phyloP scores from a whole-genome alignment of 768 basidiomycete species.

The Pleurotus salmoneostramineus region DNA sequence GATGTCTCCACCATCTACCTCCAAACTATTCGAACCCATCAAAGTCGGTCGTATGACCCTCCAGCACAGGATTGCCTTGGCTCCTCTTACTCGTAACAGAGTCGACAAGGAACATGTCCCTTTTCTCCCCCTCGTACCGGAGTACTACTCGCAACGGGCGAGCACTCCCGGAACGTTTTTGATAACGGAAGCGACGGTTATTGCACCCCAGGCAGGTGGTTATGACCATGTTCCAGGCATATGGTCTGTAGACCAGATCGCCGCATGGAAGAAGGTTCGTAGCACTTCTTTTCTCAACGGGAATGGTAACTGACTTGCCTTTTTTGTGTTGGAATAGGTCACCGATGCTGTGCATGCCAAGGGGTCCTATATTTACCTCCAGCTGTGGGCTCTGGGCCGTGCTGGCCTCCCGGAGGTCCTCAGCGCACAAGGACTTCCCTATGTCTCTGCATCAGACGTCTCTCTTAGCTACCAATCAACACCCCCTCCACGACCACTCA shows the following conservation, averaged over 20 bases:
- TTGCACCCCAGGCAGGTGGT: constrained; percentile 23
- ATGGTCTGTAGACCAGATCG: constrained; percentile 34
- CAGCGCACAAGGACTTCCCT: constrained; percentile 18
- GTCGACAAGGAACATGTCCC: constrained; percentile 25
- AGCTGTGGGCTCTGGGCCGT: constrained; percentile 42
- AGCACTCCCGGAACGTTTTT: constrained; percentile 20
- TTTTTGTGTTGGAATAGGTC: not conserved
- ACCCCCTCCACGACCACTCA: constrained; percentile 35
- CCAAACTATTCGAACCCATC: constrained; percentile 30
- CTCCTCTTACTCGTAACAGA: constrained; percentile 39
- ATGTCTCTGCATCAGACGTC: constrained; percentile 23
- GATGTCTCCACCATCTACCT: not conserved
- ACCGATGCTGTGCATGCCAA: constrained; percentile 16
- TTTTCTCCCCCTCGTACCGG: constrained; percentile 13
- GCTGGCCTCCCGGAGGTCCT: constrained; percentile 18
- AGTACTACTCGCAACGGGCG: constrained; percentile 16
- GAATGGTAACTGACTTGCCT: not conserved
- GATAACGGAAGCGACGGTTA: constrained; percentile 31
- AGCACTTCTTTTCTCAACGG: not conserved
- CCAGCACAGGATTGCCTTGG: constrained; percentile 38
- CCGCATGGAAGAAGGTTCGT: constrained; percentile 34
- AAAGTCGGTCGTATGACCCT: constrained; percentile 27
- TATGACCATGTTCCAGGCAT: constrained; percentile 29
- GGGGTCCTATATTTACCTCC: constrained; percentile 42
- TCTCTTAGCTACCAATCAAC: constrained; percentile 12